phyloP scores from a whole-genome alignment of 73 alveolate genomes.

The Effrenium voratum region DNA sequence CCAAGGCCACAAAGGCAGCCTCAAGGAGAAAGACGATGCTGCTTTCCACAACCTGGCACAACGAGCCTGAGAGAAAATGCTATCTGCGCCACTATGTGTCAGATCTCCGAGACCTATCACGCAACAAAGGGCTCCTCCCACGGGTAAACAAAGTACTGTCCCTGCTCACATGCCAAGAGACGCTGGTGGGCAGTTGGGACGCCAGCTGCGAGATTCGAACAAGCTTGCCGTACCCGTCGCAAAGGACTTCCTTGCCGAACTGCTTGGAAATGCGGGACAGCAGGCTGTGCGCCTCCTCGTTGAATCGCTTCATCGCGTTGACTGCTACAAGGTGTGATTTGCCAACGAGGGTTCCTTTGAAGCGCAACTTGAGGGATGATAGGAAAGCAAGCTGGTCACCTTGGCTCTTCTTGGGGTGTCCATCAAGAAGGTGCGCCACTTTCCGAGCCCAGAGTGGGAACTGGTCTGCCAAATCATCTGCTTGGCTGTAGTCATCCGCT shows the following conservation, averaged over 20 bases:
- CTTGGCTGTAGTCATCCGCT: not conserved
- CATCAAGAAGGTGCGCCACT: not conserved
- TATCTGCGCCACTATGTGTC: not conserved
- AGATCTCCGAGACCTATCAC: not conserved
- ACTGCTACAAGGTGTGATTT: not conserved
- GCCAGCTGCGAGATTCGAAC: constrained; percentile 15
- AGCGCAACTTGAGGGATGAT: not conserved
- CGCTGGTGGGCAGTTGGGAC: not conserved
- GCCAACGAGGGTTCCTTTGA: not conserved
- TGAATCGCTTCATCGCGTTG: not conserved
- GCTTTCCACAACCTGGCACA: not conserved
- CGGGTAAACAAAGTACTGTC: not conserved
- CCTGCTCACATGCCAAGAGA: not conserved
- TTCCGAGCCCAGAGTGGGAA: constrained; percentile 1
- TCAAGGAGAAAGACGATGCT: not conserved
- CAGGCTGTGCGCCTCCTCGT: not conserved
- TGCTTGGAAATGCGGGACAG: not conserved
- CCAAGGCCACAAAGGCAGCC: not conserved
- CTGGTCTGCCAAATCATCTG: not conserved
- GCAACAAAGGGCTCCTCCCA: too few relatives aligned
- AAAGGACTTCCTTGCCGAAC: not conserved
- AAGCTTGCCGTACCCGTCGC: not conserved
- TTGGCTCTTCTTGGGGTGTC: not conserved
- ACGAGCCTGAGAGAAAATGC: not conserved
- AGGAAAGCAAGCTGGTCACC: not conserved